phyloP scores from a whole-genome alignment of 495 filamentous ascomycete species.

The Trichoderma gamsii region DNA sequence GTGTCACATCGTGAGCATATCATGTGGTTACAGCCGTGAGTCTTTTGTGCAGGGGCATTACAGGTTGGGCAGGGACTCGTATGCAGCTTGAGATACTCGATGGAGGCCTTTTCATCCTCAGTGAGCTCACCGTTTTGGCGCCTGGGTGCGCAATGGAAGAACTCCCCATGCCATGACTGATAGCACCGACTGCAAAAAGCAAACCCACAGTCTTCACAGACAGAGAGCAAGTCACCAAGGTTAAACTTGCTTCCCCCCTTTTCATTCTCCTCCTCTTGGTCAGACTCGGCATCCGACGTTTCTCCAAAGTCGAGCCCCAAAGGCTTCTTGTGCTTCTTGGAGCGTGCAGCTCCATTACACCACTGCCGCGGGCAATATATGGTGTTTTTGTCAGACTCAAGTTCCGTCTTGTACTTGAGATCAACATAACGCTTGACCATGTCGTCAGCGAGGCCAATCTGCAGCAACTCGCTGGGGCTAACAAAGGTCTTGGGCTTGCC shows the following conservation, averaged over 20 bases:
- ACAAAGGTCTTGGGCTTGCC: slow-evolving; percentile 57
- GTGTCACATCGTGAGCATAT: slow-evolving; percentile 81
- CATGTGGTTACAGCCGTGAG: slow-evolving; percentile 97
- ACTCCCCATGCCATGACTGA: slow-evolving; percentile 85
- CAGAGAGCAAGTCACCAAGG: slow-evolving; percentile 48
- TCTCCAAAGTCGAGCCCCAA: slow-evolving; percentile 44
- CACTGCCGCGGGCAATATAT: slow-evolving; percentile 91
- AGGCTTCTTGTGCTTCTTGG: slow-evolving; percentile 71
- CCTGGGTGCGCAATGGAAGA: slow-evolving; percentile 53
- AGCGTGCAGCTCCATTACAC: slow-evolving; percentile 88
- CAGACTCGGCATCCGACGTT: slow-evolving; percentile 45
- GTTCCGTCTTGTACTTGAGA: slow-evolving; percentile 82
- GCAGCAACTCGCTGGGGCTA: slow-evolving; percentile 78
- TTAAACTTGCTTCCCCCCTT: slow-evolving; percentile 19
- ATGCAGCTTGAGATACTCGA: slow-evolving; percentile 72
- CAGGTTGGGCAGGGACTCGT: slow-evolving; percentile 91
- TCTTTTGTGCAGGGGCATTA: slow-evolving; percentile 77
- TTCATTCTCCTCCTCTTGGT: slow-evolving; percentile 25
- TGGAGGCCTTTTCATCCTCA: slow-evolving; percentile 74
- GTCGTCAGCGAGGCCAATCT: slow-evolving; percentile 71
- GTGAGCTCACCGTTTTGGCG: slow-evolving; percentile 59
- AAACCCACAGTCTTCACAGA: slow-evolving; percentile 86
- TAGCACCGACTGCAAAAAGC: slow-evolving; percentile 70
- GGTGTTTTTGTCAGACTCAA: slow-evolving; percentile 85
- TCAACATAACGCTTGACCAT: slow-evolving; percentile 78